Conservation (phyloP, 1,139 yeast species). For the Blastobotrys elegans region DNA sequence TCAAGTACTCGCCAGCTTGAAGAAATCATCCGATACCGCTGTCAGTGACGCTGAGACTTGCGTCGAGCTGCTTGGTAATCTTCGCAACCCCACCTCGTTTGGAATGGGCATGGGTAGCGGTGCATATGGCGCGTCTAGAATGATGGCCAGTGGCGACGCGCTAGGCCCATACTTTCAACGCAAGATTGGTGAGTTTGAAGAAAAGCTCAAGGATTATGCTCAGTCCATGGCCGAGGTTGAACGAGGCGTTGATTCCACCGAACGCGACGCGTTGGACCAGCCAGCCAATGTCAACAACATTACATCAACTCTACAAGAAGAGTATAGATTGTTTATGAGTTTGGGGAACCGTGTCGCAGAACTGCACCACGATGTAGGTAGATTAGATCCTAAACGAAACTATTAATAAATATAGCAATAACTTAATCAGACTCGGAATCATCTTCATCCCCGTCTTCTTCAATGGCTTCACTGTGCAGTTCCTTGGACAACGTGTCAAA, state of each 20-base stretch:
- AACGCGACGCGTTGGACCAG: conserved; percentile 46
- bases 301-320: conserved; percentile 68
- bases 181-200: conserved; percentile 47
- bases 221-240: conserved; percentile 66
- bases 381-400: conserved; percentile 27
- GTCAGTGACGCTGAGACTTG: conserved; percentile 58
- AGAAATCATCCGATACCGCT: conserved; percentile 40
- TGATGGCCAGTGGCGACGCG: conserved; percentile 46
- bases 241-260: conserved; percentile 67
- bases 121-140: conserved; percentile 12
- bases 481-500: conserved; percentile 32
- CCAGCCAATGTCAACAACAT: conserved; percentile 42
- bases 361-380: conserved; percentile 67
- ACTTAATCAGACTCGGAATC: background rate
- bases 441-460: background rate
- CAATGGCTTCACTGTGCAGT: background rate
- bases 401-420: background rate
- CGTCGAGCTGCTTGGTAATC: conserved; percentile 58
- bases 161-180: conserved; percentile 54
- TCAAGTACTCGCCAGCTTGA: conserved; percentile 45
- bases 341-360: conserved; percentile 87
- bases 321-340: conserved; percentile 83
- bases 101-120: conserved; percentile 17
- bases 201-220: conserved; percentile 64
- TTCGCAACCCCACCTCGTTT: conserved; percentile 50